Conservation (phyloP, 176 grass and related monocot species). For the Oryza coarctata region DNA sequence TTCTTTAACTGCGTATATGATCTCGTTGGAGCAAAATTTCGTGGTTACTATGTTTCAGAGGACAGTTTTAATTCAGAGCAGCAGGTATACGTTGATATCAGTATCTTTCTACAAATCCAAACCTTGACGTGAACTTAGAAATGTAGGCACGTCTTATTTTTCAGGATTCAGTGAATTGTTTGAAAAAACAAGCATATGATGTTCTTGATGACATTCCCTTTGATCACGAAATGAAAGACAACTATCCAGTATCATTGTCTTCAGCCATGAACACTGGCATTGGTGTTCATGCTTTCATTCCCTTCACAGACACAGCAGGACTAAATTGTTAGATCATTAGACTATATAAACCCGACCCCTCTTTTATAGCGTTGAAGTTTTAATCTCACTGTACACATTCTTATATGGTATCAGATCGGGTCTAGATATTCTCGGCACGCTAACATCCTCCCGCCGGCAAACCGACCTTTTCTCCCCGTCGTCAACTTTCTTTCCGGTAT, state of each 20-base stretch:
- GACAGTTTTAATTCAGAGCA: background rate
- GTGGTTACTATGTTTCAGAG: background rate
- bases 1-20: constrained; percentile 27
- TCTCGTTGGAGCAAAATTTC: constrained; percentile 14
- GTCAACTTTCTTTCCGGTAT: too few relatives aligned
- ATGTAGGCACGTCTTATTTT: background rate
- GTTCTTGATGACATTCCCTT: background rate
- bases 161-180: background rate
- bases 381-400: too few relatives aligned
- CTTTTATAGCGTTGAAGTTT: too few relatives aligned
- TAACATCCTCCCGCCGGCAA: too few relatives aligned
- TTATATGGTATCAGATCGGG: too few relatives aligned
- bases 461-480: too few relatives aligned
- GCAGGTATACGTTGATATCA: background rate
- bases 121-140: too few relatives aligned
- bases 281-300: background rate
- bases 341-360: too few relatives aligned
- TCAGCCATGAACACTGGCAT: background rate
- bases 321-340: too few relatives aligned
- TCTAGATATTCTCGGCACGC: too few relatives aligned
- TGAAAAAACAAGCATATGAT: background rate
- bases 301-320: background rate
- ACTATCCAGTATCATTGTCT: background rate
- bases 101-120: too few relatives aligned
- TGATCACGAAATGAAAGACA: background rate